Base-by-base conservation (phyloP, 2,329 filamentous ascomycete genomes). In the Fusarium torreyae region DNA sequence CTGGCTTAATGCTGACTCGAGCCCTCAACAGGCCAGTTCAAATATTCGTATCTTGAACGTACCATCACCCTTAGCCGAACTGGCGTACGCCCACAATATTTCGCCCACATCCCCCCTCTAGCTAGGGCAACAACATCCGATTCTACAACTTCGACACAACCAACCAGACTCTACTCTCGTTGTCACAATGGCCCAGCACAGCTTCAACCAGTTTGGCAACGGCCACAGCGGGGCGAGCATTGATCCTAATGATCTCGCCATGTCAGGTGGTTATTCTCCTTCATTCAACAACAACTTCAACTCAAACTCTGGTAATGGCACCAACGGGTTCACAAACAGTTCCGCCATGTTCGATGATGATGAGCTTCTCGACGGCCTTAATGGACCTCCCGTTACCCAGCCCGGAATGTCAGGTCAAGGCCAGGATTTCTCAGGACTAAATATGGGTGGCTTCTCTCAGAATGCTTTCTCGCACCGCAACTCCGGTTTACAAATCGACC, bases 301-400 rank as follows among this genome's bases (percentile, higher is more conserved):
- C 79, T 82, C 85, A n/a, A 82, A 82, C 68, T 82, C 82, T 24
- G 84, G 80, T 75, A 91, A 87, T 76, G 84, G 90, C 69, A 86
- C 87, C 33, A 90, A 89, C 60, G 91, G 88, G 78, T 97, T 94
- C 82, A 91, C 91, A 45, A 90, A 90, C 72, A 92, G 91, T 62
- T 92, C 91, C 64, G 92, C 93, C 13, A 87, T 91, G 40, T 94
- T 97, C 70, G 91, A 89, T 66, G 95, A 97, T 70, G 95, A 98
- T 68, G 95, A 98, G 77, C 85, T 98, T 46, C 86, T 95, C 46
- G 94, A 97, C 70, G 88, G 88, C 36, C 85, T 95, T 10, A 86
- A 82, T 43, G 86, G 85, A 71, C 85, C 88, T 31, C 83, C 85
- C 31, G 87, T 88, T 44, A 77, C 77, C 36, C 85, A 87, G 72